Evolutionary conservation across 768 basidiomycete species (phyloP), one percentile per base, ranked within the genome.

Genomic region (Collybiopsis confluens): DNA sequence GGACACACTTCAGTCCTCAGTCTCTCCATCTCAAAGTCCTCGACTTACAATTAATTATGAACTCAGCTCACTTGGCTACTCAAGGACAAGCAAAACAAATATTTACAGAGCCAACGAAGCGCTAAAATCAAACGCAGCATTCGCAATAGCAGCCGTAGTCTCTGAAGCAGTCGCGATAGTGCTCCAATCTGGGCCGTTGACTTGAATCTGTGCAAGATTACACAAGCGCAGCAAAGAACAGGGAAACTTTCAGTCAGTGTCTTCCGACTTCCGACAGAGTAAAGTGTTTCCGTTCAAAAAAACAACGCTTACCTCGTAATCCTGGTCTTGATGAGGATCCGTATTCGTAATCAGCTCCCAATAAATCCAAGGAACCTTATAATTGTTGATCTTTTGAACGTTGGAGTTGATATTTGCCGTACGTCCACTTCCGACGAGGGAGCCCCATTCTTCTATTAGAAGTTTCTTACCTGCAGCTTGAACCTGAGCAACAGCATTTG

Each of bases 401-500:
- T 68, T 70, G 10, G 63, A 62, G 46, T 68, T 45, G 37, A 74
- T 61, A 59, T 72, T 72, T 24, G 58, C 58, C 11, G 68, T 70
- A 35, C 70, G 67, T 0, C 45, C 45, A 43, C 58, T 59, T 5
- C 62, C 59, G 9, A 62, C 56, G 21, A 58, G 65, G 47, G 62
- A 68, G 59, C 64, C 68, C 72, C 72, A 71, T 58, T 73, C 72
- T 52, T 72, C 65, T 36, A 71, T 53, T 52, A 73, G 55, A 13
- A 73, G 61, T 54, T 65, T 68, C 64, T 71, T 73, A 2, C 69
- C 69, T 1, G 70, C 68, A 6, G 59, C 50, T 51, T 68, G 55
- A 0, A 69, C 71, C 42, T 66, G 65, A 28, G 61, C 58, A 35
- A 71, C 62, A n/a, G 65, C 64, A 43, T 51, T 53, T 9, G 56